Conservation (phyloP, 1,139 yeast species). For the Candida sanyaensis region DNA sequence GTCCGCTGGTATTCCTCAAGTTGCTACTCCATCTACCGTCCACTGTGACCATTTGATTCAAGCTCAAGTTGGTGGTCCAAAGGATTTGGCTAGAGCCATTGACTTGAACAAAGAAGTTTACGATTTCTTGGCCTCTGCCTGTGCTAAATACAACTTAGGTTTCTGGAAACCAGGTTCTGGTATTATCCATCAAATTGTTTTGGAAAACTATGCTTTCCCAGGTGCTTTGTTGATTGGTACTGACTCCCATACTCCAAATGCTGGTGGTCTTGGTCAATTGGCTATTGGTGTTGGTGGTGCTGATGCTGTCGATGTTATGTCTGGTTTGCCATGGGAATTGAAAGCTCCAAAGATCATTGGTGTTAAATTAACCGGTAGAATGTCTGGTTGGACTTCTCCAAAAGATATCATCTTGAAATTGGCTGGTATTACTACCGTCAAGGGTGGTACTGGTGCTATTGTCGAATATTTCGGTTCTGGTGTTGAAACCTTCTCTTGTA, state of each 20-base stretch:
- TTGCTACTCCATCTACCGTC: slow-evolving; percentile 91
- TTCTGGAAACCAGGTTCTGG: slow-evolving; percentile 99
- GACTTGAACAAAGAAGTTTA: slow-evolving; percentile 91
- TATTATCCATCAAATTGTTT: slow-evolving; percentile 93
- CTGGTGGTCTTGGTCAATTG: slow-evolving; percentile 95
- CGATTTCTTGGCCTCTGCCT: slow-evolving; percentile 87
- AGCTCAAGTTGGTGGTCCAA: slow-evolving; percentile 87
- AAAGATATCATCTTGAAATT: slow-evolving; percentile 91
- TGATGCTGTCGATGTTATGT: slow-evolving; percentile 95
- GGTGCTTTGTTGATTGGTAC: slow-evolving; percentile 97
- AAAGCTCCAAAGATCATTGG: slow-evolving; percentile 95
- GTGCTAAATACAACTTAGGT: slow-evolving; percentile 89
- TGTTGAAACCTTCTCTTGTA: slow-evolving; percentile 80
- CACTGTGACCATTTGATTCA: slow-evolving; percentile 98
- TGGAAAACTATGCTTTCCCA: slow-evolving; percentile 93
- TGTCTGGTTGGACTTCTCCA: slow-evolving; percentile 93
- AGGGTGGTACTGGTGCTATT: slow-evolving; percentile 97
- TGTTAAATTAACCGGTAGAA: slow-evolving; percentile 82
- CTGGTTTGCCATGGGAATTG: slow-evolving; percentile 99
- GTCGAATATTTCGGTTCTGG: slow-evolving; percentile 97
- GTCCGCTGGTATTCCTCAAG: slow-evolving; percentile 86
- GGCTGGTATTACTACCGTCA: slow-evolving; percentile 88
- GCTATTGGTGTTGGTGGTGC: slow-evolving; percentile 99
- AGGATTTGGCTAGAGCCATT: slow-evolving; percentile 73
- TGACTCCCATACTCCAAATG: slow-evolving; percentile 96